phyloP scores from a whole-genome alignment of 108 stramenopile genomes.

The Aurantiochytrium sp. region DNA sequence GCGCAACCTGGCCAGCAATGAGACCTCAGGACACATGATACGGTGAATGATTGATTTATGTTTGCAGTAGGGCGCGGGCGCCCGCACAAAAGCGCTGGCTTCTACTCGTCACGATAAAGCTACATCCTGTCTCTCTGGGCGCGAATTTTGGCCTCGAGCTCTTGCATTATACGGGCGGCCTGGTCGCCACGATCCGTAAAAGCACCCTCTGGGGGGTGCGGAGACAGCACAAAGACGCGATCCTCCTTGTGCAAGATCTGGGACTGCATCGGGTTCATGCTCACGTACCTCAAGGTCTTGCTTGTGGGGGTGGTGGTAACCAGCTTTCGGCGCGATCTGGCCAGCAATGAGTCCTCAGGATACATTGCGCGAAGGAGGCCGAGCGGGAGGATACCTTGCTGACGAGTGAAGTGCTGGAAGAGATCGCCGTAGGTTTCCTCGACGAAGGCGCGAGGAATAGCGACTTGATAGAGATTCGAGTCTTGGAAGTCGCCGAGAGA shows the following conservation, averaged over 20 bases:
- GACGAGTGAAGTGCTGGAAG: neutral
- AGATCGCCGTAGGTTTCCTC: neutral
- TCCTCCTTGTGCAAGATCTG: neutral
- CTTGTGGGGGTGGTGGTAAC: neutral
- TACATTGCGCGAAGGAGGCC: neutral
- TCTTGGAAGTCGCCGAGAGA: neutral
- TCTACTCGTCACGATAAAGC: too few species aligned
- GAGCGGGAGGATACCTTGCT: neutral
- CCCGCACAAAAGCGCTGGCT: too few species aligned
- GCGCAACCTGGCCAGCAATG: too few species aligned
- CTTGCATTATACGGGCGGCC: too few species aligned
- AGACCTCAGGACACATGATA: neutral
- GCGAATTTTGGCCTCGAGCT: too few species aligned
- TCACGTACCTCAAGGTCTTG: neutral
- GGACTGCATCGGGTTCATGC: neutral
- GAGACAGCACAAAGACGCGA: neutral
- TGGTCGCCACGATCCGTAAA: neutral
- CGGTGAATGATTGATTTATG: too few species aligned
- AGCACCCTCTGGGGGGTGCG: neutral
- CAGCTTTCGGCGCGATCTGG: neutral
- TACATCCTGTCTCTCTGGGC: too few species aligned
- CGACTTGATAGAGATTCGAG: neutral
- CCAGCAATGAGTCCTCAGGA: too few species aligned
- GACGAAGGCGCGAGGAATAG: neutral
- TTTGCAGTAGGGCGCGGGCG: too few species aligned